Conservation (phyloP, 2,329 filamentous ascomycete genomes). For the Paramyrothecium roridum region DNA sequence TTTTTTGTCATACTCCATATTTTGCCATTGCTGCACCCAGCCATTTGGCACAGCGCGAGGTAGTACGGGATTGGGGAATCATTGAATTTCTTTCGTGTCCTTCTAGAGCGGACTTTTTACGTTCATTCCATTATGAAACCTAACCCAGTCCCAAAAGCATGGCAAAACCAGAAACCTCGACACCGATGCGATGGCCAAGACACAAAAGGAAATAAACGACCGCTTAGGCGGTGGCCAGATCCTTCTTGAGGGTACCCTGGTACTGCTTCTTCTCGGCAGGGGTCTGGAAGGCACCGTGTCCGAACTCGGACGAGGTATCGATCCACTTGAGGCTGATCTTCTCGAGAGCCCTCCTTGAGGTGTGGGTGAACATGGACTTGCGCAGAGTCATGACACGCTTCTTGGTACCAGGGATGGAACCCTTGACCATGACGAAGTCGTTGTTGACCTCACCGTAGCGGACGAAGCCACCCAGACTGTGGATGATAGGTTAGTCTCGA, state of each 20-base stretch:
- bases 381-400: conserved; percentile 98
- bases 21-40: background rate
- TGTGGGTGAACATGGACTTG: conserved; percentile 98
- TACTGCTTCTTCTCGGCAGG: conserved; percentile 96
- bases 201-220: conserved; percentile 37
- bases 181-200: conserved; percentile 52
- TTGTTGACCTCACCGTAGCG: conserved; percentile 99
- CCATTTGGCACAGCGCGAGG: conserved; percentile 7
- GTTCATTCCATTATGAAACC: conserved; percentile 32
- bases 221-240: conserved; percentile 52
- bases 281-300: conserved; percentile 99
- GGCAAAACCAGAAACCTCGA: conserved; percentile 43
- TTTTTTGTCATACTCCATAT: background rate
- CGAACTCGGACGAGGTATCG: conserved; percentile 99
- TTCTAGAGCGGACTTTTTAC: conserved; percentile 30
- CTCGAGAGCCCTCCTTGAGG: conserved; percentile 91
- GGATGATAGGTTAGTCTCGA: conserved; percentile 25
- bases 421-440: conserved; percentile 98
- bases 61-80: conserved; percentile 23
- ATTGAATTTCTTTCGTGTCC: conserved; percentile 28
- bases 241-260: conserved; percentile 99
- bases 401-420: conserved; percentile 95
- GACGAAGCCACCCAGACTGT: conserved; percentile 96
- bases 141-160: conserved; percentile 30
- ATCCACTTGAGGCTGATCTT: conserved; percentile 99